These are phyloP conservation scores for Magnolia changhungtana DNA, from an alignment of 164 flowering plant species.

Conservation along the genomic window DNA sequence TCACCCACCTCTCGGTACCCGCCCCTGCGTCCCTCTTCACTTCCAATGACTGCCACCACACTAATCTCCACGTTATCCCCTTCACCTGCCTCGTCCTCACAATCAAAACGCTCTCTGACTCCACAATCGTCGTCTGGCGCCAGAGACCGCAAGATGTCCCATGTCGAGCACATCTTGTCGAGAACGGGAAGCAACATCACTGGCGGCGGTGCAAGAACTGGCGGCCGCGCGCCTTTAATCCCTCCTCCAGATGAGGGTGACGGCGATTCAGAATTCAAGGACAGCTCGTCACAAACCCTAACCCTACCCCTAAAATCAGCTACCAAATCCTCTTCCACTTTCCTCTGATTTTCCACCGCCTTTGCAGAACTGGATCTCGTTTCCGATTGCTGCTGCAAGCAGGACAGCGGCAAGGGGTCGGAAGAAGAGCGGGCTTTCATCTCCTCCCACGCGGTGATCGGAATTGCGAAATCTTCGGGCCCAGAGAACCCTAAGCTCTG, in stretches of 20 bases:
- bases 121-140: conserved; percentile 40
- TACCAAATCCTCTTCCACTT: background rate
- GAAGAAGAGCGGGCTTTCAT: conserved; percentile 47
- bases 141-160: conserved; percentile 56
- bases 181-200: conserved; percentile 31
- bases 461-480: conserved; percentile 75
- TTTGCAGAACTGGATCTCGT: background rate
- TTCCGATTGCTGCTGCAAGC: conserved; percentile 12
- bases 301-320: conserved; percentile 14
- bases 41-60: conserved; percentile 3
- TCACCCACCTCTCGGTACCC: conserved; percentile 32
- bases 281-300: conserved; percentile 1
- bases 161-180: conserved; percentile 45
- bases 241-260: conserved; percentile 26
- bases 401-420: conserved; percentile 31
- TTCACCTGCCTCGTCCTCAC: conserved; percentile 22
- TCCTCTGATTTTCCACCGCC: background rate
- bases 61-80: conserved; percentile 15
- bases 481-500: conserved; percentile 67
- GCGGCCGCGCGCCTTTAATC: conserved; percentile 82
- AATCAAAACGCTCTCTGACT: background rate
- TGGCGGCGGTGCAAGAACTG: conserved; percentile 65
- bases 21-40: conserved; percentile 24
- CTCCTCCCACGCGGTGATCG: conserved; percentile 62
- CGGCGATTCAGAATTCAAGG: background rate